phyloP scores from a whole-genome alignment of 23 red algal genomes.

The Cyanidium caldarium region DNA sequence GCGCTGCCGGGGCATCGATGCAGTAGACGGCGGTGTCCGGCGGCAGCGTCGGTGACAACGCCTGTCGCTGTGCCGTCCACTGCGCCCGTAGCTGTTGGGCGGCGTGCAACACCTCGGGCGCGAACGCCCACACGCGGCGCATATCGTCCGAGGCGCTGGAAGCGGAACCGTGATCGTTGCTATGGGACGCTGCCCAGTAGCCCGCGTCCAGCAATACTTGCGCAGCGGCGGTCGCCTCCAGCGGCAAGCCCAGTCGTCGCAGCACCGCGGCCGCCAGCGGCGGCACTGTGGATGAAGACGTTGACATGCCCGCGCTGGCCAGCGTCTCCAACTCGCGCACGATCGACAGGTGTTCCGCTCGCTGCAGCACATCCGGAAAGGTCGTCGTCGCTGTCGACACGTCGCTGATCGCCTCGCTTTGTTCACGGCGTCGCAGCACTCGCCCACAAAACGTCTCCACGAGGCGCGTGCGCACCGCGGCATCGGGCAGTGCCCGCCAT shows the following conservation, averaged over 20 bases:
- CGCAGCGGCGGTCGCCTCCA: background rate
- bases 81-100: background rate
- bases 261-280: background rate
- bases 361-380: background rate
- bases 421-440: too few species aligned
- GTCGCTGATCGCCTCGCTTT: too few species aligned
- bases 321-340: background rate
- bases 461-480: background rate
- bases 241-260: background rate
- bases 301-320: background rate
- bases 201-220: background rate
- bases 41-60: too few species aligned
- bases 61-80: background rate
- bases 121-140: background rate
- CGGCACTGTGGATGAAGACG: too few species aligned
- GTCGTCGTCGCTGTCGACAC: background rate
- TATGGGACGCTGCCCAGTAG: background rate
- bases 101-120: background rate
- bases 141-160: background rate
- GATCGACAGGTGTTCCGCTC: background rate
- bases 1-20: background rate
- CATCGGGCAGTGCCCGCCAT: background rate
- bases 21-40: background rate
- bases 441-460: slow-evolving; percentile 1
- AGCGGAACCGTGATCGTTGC: background rate